Evolutionary conservation across 2,329 filamentous ascomycete genomes (phyloP), one percentile per base, ranked within the genome.

Genomic region (Fusarium sp.): DNA sequence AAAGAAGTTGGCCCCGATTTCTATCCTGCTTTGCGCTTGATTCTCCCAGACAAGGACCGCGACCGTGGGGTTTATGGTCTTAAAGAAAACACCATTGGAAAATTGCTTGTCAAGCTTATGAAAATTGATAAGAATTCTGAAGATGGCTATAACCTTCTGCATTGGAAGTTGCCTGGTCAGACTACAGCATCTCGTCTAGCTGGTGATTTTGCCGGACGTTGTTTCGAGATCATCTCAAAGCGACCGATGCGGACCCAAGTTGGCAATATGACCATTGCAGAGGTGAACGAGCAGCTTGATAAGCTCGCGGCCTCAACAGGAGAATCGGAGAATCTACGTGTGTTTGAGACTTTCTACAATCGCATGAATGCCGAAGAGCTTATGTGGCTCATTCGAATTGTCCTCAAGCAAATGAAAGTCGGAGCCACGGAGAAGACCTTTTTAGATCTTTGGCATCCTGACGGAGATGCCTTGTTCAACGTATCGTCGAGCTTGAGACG

Each of bases 291-390:
- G 61, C 85, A 92, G 72, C 83, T 99, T 2, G 94, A 99, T 77
- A 86, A 86, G 72, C 84, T 99, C 31, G 90, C 94, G 0, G 86
- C 86, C 2, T 90, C 91, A 1, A 87, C 88, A 0, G 92, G 92
- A 53, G 95, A 98, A 81, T 87, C 91, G n/a, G 88, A 95, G 66
- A 95, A 98, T 72, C 77, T 93, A 40, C 89, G 89, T 0, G 91
- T 99, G 34, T 88, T 98, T 71, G 86, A 91, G 67, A 86, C 89
- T 6, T 97, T 98, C 76, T 98, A 98, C 79, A 87, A 89, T 45
- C 87, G 88, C 26, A 98, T 98, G 96, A 97, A 97, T 72, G 88
- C 96, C 0, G 92, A 97, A 68, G 96, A 99, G 80, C 82, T 99
- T 70, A 91, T 92, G 82, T 99, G 96, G 96, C 83, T 98, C 57